Conservation (phyloP, 169 alveolate species). For the Prorocentrum cordatum region DNA sequence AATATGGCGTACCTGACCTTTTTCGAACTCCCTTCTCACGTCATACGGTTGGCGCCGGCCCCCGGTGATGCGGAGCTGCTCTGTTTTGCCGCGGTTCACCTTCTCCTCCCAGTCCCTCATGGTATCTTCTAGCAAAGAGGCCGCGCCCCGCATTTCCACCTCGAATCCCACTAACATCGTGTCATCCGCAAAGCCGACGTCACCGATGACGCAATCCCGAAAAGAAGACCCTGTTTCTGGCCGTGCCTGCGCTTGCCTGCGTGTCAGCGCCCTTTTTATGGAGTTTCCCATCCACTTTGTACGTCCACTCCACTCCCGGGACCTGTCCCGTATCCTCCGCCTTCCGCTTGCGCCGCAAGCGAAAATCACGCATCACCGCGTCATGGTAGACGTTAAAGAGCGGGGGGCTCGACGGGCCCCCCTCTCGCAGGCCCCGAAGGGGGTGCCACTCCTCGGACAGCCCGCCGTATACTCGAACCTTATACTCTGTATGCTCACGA, state of each 20-base stretch:
- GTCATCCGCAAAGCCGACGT: background rate
- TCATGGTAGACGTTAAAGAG: background rate
- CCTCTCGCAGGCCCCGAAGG: background rate
- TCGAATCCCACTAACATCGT: background rate
- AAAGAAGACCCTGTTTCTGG: no score
- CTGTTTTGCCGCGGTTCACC: background rate
- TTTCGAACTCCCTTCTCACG: no score
- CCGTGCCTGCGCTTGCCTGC: no score
- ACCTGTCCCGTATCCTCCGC: background rate
- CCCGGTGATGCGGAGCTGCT: background rate
- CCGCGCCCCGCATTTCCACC: background rate
- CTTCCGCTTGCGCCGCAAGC: background rate
- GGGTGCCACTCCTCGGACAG: background rate
- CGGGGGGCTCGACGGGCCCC: background rate
- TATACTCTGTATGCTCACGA: background rate
- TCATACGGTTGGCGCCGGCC: background rate
- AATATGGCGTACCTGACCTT: no score
- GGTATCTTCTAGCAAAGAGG: background rate
- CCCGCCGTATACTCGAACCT: background rate
- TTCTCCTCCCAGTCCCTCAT: background rate
- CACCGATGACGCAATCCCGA: no score
- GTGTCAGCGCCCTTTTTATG: background rate
- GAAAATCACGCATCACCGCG: background rate
- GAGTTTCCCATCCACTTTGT: background rate
- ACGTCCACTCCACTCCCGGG: background rate